Evolutionary conservation across 306 rosid species (phyloP).

Genomic region (Acacia crassicarpa): DNA sequence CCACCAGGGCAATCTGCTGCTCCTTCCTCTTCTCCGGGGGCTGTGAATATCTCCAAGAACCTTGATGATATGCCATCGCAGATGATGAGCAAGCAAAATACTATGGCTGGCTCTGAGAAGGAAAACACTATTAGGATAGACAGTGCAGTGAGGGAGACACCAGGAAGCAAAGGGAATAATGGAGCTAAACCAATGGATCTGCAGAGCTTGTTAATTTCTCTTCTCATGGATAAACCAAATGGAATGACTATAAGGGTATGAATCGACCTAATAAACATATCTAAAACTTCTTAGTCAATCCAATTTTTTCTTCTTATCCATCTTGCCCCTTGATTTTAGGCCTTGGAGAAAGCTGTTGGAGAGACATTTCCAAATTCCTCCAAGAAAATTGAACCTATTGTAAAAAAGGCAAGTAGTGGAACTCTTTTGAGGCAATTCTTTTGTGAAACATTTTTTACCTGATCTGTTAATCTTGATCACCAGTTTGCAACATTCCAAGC

Average conservation of each 20-base stretch:
- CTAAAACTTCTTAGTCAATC: constrained; percentile 8
- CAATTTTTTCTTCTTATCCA: constrained; percentile 24
- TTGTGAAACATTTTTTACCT: constrained; percentile 33
- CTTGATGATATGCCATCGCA: constrained; percentile 63
- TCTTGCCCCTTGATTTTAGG: constrained; percentile 46
- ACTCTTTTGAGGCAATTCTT: constrained; percentile 32
- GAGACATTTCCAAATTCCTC: constrained; percentile 65
- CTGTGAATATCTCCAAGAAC: constrained; percentile 56
- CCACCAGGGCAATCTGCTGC: constrained; percentile 68
- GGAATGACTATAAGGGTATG: constrained; percentile 83
- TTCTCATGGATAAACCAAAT: constrained; percentile 76
- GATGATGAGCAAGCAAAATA: constrained; percentile 55
- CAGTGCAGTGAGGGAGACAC: constrained; percentile 44
- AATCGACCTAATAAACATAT: not conserved
- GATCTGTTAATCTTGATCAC: constrained; percentile 45
- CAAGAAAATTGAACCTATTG: constrained; percentile 73
- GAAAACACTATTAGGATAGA: constrained; percentile 49
- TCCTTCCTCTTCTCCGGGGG: constrained; percentile 63
- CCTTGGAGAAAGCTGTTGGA: constrained; percentile 83
- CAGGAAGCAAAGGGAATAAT: constrained; percentile 58
- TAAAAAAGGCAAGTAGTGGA: constrained; percentile 64
- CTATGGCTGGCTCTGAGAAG: constrained; percentile 55
- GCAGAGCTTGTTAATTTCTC: constrained; percentile 62
- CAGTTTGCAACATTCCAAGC: constrained; percentile 84
- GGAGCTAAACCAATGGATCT: constrained; percentile 68